A percentile compares a stretch with the other conserved stretches of the same genome.
These are phyloP conservation scores for Rubus idaeus DNA, from an alignment of 306 rosid genomes.

Conservation along the genomic window DNA sequence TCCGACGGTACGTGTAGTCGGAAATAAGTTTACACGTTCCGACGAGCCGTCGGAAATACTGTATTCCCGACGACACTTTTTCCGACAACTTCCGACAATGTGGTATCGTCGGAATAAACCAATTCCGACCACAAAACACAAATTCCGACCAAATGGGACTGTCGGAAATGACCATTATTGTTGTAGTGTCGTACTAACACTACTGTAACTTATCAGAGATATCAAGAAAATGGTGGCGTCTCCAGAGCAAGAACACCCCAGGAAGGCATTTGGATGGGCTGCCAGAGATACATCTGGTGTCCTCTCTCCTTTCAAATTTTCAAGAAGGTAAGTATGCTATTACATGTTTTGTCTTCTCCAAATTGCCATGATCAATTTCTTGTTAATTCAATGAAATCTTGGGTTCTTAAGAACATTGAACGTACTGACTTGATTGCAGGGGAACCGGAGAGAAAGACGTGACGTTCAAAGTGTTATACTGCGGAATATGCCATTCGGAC, in stretches of 20 bases:
- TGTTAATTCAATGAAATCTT: neutral
- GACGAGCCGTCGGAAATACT: too few relatives aligned
- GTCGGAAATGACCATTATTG: too few relatives aligned
- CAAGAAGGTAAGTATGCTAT: conserved; percentile 23
- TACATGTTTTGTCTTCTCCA: neutral
- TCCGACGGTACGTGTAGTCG: too few relatives aligned
- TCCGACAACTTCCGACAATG: too few relatives aligned
- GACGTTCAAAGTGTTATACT: conserved; percentile 17
- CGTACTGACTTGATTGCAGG: conserved; percentile 13
- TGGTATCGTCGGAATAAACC: too few relatives aligned
- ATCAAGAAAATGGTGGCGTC: neutral
- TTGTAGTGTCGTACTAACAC: neutral
- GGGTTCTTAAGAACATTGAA: neutral
- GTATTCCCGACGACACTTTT: too few relatives aligned
- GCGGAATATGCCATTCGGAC: conserved; percentile 35
- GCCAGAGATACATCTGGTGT: conserved; percentile 28
- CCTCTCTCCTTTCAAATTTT: conserved; percentile 36
- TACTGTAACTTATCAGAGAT: neutral
- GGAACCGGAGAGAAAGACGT: conserved; percentile 29
- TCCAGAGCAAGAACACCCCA: conserved; percentile 16
- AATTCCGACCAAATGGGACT: too few relatives aligned
- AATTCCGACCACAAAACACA: too few relatives aligned
- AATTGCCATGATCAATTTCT: neutral
- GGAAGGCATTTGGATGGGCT: conserved; percentile 33
- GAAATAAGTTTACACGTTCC: too few relatives aligned